Conservation (phyloP, 805 yeast genomes). For the Tetrapisispora pingtungensis region DNA sequence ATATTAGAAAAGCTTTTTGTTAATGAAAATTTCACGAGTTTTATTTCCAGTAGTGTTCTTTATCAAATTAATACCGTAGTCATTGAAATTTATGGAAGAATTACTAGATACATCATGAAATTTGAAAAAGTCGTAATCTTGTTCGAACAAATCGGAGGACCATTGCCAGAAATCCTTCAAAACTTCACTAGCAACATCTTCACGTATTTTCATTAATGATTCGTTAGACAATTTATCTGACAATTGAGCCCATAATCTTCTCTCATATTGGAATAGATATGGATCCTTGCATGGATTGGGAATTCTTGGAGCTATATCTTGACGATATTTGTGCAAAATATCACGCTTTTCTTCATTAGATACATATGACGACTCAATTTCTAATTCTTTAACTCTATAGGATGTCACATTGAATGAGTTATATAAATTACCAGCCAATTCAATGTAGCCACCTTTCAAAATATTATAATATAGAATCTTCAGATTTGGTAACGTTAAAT, state of each 20-base stretch:
- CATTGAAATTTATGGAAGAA: conserved; percentile 6
- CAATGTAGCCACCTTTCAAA: conserved; percentile 9
- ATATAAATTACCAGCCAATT: conserved; percentile 12
- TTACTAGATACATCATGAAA: conserved; percentile 1
- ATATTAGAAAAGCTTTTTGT: neutral
- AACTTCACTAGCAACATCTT: conserved; percentile 5
- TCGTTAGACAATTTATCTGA: conserved; percentile 1
- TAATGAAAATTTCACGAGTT: neutral
- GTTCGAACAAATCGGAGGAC: conserved; percentile 6
- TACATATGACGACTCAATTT: conserved; percentile 14
- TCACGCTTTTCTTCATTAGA: conserved; percentile 8
- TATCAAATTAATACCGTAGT: conserved; percentile 3
- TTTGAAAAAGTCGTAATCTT: conserved; percentile 8
- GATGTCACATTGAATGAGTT: conserved; percentile 15
- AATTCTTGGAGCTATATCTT: conserved; percentile 8
- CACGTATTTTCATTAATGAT: conserved; percentile 2
- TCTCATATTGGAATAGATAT: conserved; percentile 11
- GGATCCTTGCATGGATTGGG: conserved; percentile 25
- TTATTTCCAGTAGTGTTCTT: neutral
- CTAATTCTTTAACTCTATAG: conserved; percentile 24
- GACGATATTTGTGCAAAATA: conserved; percentile 8
- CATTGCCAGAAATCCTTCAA: conserved; percentile 9
- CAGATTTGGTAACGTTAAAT: conserved; percentile 14
- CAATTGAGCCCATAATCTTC: conserved; percentile 10
- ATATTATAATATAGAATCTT: conserved; percentile 14